phyloP scores from a whole-genome alignment of 768 basidiomycete genomes.

The Clitopilus hobsonii region DNA sequence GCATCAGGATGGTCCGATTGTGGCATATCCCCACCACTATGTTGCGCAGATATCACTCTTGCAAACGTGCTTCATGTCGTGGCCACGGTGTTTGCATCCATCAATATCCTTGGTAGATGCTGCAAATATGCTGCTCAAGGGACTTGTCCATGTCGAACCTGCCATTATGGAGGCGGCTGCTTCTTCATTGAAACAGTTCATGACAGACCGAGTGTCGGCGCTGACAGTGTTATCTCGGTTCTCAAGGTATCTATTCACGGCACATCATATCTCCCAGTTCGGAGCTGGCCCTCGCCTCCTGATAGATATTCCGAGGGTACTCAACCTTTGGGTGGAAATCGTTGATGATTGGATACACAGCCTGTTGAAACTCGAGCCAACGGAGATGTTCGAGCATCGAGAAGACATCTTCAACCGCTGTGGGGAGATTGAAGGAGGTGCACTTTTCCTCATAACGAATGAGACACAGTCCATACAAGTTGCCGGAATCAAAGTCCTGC shows the following conservation, averaged over 20 bases:
- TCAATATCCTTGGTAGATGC: slow-evolving; percentile 52
- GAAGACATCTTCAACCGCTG: slow-evolving; percentile 44
- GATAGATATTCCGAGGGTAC: slow-evolving; percentile 61
- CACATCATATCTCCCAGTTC: slow-evolving; percentile 57
- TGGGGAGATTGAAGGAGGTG: slow-evolving; percentile 65
- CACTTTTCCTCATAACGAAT: slow-evolving; percentile 70
- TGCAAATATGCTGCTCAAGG: slow-evolving; percentile 75
- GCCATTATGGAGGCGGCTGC: slow-evolving; percentile 63
- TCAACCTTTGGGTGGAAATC: slow-evolving; percentile 69
- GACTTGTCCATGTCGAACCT: slow-evolving; percentile 84
- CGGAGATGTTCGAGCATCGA: slow-evolving; percentile 11
- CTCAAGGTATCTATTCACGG: slow-evolving; percentile 71
- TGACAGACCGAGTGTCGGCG: slow-evolving; percentile 53
- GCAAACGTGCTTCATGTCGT: slow-evolving; percentile 73
- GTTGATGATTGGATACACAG: slow-evolving; percentile 65
- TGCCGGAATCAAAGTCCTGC: slow-evolving; percentile 61
- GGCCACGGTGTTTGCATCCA: slow-evolving; percentile 75
- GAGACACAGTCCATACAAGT: slow-evolving; percentile 44
- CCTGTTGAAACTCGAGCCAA: slow-evolving; percentile 24
- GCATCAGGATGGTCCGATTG: slow-evolving; percentile 54
- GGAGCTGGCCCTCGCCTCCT: slow-evolving; percentile 58
- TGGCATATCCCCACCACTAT: slow-evolving; percentile 63
- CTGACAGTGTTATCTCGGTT: slow-evolving; percentile 58
- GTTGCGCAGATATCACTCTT: slow-evolving; percentile 66
- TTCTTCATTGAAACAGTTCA: slow-evolving; percentile 67